Conservation (phyloP, 257 asterid species). For the Capsicum baccatum region DNA sequence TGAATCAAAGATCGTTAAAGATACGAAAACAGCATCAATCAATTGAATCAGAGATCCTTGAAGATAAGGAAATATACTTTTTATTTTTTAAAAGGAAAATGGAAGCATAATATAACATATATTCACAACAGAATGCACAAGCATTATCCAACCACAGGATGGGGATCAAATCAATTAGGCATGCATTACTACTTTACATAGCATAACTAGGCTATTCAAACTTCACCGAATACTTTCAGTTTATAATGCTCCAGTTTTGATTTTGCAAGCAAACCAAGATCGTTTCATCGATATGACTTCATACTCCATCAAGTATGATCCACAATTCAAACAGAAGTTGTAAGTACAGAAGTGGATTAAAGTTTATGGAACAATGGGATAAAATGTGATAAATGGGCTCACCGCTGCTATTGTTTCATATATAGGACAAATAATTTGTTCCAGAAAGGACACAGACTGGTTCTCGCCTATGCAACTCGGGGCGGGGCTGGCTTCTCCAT, state of each 20-base stretch:
- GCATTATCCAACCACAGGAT: background rate
- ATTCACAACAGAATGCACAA: background rate
- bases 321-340: conserved; percentile 1
- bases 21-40: background rate
- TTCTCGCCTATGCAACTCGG: conserved; percentile 56
- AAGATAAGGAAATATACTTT: background rate
- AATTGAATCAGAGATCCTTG: conserved; percentile 2
- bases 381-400: conserved; percentile 40
- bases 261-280: background rate
- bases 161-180: conserved; percentile 16
- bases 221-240: conserved; percentile 11
- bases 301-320: background rate
- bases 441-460: conserved; percentile 75
- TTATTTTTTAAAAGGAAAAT: background rate
- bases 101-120: background rate
- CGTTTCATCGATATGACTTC: background rate
- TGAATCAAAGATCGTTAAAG: background rate
- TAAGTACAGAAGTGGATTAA: conserved; percentile 5
- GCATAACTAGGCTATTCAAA: conserved; percentile 21
- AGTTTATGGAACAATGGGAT: background rate
- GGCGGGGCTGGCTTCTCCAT: conserved; percentile 73
- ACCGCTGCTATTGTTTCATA: conserved; percentile 58
- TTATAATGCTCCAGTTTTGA: background rate
- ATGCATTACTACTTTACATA: background rate
- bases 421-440: conserved; percentile 72